A percentile compares a stretch with the other conserved stretches of the same genome.
These are phyloP conservation scores for Pythium coloratum DNA, from an alignment of 352 stramenopile species.

Conservation along the genomic window DNA sequence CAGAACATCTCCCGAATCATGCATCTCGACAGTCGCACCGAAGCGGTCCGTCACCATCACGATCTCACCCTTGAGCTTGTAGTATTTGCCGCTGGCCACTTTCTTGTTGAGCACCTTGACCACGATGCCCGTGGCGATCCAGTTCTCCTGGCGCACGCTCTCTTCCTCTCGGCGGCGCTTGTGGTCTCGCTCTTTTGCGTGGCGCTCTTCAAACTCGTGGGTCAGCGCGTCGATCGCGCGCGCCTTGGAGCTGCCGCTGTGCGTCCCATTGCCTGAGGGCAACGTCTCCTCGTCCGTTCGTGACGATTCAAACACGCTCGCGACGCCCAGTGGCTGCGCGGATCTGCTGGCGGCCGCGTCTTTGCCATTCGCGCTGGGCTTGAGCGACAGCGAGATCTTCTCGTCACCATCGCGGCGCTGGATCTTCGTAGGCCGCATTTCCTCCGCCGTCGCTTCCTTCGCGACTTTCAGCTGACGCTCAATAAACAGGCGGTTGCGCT, in stretches of 20 bases:
- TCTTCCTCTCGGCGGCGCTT: constrained; percentile 52
- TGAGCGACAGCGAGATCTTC: constrained; percentile 40
- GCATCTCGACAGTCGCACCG: constrained; percentile 75
- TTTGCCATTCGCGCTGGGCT: constrained; percentile 7
- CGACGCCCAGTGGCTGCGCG: background rate
- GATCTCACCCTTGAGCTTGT: constrained; percentile 88
- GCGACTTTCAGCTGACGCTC: constrained; percentile 75
- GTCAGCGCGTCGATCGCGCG: constrained; percentile 23
- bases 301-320: constrained; percentile 13
- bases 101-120: constrained; percentile 95
- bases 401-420: constrained; percentile 39
- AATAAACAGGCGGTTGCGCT: constrained; percentile 77
- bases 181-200: constrained; percentile 13
- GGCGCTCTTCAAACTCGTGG: constrained; percentile 24
- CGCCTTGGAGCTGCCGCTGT: constrained; percentile 6
- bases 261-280: background rate
- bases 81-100: constrained; percentile 83
- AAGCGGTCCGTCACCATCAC: constrained; percentile 81
- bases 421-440: constrained; percentile 62
- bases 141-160: constrained; percentile 79
- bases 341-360: constrained; percentile 9
- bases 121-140: constrained; percentile 89
- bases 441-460: constrained; percentile 30
- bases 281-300: background rate
- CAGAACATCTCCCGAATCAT: constrained; percentile 82